Base-by-base conservation (phyloP, 2,329 filamentous ascomycete genomes). In the Beauveria australis region DNA sequence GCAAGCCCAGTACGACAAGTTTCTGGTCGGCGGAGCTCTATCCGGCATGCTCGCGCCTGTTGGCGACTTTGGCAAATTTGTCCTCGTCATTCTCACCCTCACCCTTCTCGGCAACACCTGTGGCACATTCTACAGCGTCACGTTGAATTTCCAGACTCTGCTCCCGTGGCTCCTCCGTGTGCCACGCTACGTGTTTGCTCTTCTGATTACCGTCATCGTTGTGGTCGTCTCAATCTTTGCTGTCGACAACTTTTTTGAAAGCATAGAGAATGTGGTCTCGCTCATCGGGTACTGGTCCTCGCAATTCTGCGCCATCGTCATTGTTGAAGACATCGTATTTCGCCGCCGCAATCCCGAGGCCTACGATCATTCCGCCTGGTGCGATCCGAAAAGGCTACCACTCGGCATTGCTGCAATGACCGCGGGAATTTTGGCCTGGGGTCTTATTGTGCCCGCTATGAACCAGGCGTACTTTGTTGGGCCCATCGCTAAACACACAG, bases 91-190 rank as follows among this genome's bases (percentile, higher is more conserved):
- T 8, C 76, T 87, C 19, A 77, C 81, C 6, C 75, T 85, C 46
- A 81, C 79, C 1, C 69, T 87, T 49, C 71, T 87, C 12, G 84
- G 83, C 28, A 87, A 87, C 69, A 75, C 85, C 12, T 75, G 81
- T 1, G 81, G 79, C 18, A 84, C 81, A 18, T 80, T 83, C 71
- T 87, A 87, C 74, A 80, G 81, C 66, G 79, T 87, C 65, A 83
- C 83, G 3, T 76, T 87, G 64, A 86, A 87, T 75, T 83, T 86
- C 70, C 84, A 87, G 71, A 83, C 85, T 65, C 71, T 87, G 22
- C 70, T 84, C 5, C 84, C 85, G 0, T 78, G 76, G 62, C 76
- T 86, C 33, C 74, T 80, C 60, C 75, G 77, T 48, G 75, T 86
- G 3, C 84, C 81, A 5, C 81, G 85, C 5, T 79, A 81, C 63